These are phyloP conservation scores for Podospora bellae-mahoneyi DNA, from an alignment of 495 filamentous ascomycete genomes.

Conservation along the genomic window DNA sequence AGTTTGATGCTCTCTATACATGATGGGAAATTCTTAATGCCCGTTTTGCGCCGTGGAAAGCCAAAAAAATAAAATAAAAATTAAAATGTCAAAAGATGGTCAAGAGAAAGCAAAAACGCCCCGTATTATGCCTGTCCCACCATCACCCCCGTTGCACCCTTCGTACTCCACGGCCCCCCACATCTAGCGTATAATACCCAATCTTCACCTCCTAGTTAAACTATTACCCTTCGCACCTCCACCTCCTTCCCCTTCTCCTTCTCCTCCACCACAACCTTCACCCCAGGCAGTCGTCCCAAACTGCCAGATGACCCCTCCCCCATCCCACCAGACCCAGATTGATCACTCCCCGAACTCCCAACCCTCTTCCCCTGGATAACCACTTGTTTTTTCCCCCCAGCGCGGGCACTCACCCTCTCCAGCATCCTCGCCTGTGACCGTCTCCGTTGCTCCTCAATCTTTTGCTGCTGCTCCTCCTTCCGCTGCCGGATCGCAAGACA, in stretches of 20 bases:
- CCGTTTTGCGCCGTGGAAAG: too few species aligned
- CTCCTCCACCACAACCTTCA: not conserved
- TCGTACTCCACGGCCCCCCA: too few species aligned
- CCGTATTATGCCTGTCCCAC: too few species aligned
- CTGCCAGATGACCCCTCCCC: not conserved
- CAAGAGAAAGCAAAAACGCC: too few species aligned
- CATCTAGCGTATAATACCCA: not conserved
- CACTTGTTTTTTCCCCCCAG: not conserved
- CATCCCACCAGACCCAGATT: too few species aligned
- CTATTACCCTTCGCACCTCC: too few species aligned
- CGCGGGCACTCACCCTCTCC: not conserved
- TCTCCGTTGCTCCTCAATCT: slow-evolving; percentile 1
- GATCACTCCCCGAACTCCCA: not conserved
- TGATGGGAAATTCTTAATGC: too few species aligned
- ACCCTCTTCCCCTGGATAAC: not conserved
- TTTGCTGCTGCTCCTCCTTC: slow-evolving; percentile 28
- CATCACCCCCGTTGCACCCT: too few species aligned
- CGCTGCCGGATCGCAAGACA: slow-evolving; percentile 37
- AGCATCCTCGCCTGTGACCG: not conserved
- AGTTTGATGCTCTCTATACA: too few species aligned
- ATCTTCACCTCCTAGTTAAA: not conserved
- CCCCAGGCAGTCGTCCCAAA: not conserved
- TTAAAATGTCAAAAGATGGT: too few species aligned
- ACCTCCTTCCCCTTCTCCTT: not conserved
- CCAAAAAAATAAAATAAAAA: too few species aligned